Evolutionary conservation across 2,329 filamentous ascomycete genomes (phyloP), one percentile per base, ranked within the genome.

Genomic region (Neonectria sp.): DNA sequence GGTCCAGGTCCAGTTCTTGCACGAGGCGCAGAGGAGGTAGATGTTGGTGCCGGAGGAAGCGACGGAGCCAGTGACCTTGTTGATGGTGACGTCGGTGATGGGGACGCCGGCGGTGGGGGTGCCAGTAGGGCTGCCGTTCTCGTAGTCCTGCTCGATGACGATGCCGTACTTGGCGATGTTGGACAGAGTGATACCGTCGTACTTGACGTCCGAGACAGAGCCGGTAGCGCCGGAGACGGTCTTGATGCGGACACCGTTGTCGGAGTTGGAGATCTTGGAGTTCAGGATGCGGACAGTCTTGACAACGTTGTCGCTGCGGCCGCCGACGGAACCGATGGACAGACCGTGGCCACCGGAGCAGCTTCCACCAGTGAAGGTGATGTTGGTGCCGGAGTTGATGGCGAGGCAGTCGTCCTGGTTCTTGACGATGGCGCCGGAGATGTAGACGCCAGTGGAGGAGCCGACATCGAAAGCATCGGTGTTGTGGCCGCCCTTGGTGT

Each of bases 381-480:
- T 86, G 72, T 85, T 79, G 31, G 78, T 82, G 2, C 85, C 85
- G 3, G 86, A 88, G 80, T 89, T 90, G 68, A 88, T 75, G 29
- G 88, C 88, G 8, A 90, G 81, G 71, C 88, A 90, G 74, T 90
- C 88, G 65, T 90, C 88, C 79, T 90, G 88, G 81, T 90, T 90
- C 75, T 87, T 84, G 61, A 90, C 82, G 37, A 80, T 82, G 46
- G 86, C 86, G 43, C 84, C 84, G 21, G 80, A 81, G 68, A 90
- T 89, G 65, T 80, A 83, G 27, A 90, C 81, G 46, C 82, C 82
- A 25, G 75, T 81, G 40, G 83, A 87, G 40, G 76, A 80, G 56
- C 86, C 85, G 55, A 90, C 83, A 64, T 90, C 87, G 71, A 90
- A 90, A 1, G 83, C 88, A 73, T 90, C 88, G 1, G 88, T 90